Percentiles rank a stretch among this genome's conserved stretches.
phyloP scores from a whole-genome alignment of 495 filamentous ascomycete genomes.

The Letharia columbiana region DNA sequence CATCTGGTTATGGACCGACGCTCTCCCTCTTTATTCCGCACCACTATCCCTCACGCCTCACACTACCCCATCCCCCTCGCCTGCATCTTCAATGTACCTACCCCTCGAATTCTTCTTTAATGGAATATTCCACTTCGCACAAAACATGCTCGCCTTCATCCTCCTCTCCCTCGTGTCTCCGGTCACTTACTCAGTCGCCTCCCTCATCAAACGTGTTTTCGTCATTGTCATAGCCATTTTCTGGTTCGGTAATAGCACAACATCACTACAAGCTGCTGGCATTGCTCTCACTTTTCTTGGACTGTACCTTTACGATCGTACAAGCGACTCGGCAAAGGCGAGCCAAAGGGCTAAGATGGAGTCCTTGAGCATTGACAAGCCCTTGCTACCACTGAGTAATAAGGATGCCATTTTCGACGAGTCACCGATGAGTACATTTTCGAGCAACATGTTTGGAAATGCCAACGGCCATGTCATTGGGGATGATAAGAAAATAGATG shows the following conservation, averaged over 20 bases:
- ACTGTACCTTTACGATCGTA: slow-evolving; percentile 93
- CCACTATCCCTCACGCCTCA: slow-evolving; percentile 47
- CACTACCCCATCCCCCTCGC: slow-evolving; percentile 54
- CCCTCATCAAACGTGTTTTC: slow-evolving; percentile 91
- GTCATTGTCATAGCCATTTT: slow-evolving; percentile 91
- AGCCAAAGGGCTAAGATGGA: slow-evolving; percentile 57
- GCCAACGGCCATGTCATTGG: slow-evolving; percentile 32
- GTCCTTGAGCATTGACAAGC: slow-evolving; percentile 48
- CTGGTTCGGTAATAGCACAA: slow-evolving; percentile 90
- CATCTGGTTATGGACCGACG: slow-evolving; percentile 89
- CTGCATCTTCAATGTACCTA: slow-evolving; percentile 61
- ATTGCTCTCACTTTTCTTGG: slow-evolving; percentile 86
- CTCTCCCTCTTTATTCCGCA: slow-evolving; percentile 62
- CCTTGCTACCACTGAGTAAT: slow-evolving; percentile 60
- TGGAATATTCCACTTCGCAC: slow-evolving; percentile 90
- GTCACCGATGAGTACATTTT: slow-evolving; percentile 31
- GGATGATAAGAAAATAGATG: slow-evolving; percentile 56
- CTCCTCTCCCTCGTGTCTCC: slow-evolving; percentile 85
- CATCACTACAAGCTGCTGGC: slow-evolving; percentile 69
- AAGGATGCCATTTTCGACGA: slow-evolving; percentile 20
- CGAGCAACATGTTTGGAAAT: slow-evolving; percentile 26
- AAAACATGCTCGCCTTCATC: slow-evolving; percentile 91
- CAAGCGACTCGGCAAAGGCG: slow-evolving; percentile 71
- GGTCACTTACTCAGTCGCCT: slow-evolving; percentile 94
- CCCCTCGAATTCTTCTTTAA: slow-evolving; percentile 89